phyloP scores from a whole-genome alignment of 2,329 filamentous ascomycete genomes.

The Dichotomopilus funicola region DNA sequence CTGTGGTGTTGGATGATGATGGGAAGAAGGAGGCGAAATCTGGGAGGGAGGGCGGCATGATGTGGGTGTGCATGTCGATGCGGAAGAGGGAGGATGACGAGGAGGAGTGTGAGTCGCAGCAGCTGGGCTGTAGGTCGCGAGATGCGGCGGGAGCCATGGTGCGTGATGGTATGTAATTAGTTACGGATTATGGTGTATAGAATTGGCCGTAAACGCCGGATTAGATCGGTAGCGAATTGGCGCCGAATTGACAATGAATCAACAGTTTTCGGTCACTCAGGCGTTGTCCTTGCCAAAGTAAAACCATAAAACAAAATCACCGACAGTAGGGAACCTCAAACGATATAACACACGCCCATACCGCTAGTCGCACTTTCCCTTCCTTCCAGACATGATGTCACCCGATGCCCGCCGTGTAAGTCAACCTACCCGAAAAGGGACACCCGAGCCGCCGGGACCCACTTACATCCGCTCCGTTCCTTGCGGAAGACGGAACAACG shows the following conservation, averaged over 20 bases:
- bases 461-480: conserved; percentile 2
- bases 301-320: neutral
- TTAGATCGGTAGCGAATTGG: neutral
- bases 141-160: conserved; percentile 13
- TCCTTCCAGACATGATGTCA: conserved; percentile 13
- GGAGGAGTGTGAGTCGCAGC: conserved; percentile 2
- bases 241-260: too few relatives aligned
- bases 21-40: conserved; percentile 40
- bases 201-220: neutral
- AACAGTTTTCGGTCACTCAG: too few relatives aligned
- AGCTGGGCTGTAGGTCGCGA: conserved; percentile 3
- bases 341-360: neutral
- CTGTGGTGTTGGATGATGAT: conserved; percentile 20
- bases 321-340: neutral
- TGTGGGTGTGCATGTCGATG: conserved; percentile 34
- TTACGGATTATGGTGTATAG: too few relatives aligned
- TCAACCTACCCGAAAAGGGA: conserved; percentile 3
- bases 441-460: conserved; percentile 2
- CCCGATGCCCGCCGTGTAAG: conserved; percentile 4
- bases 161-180: too few relatives aligned
- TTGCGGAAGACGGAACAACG: conserved; percentile 20
- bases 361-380: neutral
- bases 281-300: too few relatives aligned
- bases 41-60: conserved; percentile 33
- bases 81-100: conserved; percentile 25